Conservation (phyloP, 1,284 basidiomycete genomes). For the Trichosporon coremiiforme region DNA sequence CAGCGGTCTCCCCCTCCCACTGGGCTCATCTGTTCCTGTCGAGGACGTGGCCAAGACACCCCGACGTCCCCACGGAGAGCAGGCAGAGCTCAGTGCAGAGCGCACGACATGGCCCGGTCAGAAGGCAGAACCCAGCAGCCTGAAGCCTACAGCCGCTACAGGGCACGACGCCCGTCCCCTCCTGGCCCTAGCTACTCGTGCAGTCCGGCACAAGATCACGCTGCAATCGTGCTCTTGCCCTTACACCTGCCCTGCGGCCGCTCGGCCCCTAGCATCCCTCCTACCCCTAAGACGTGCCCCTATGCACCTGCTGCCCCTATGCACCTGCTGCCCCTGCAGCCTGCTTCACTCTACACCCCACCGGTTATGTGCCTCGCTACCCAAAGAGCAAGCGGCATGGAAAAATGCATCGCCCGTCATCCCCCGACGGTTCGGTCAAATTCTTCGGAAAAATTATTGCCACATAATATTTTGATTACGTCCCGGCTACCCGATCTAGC, state of each 20-base stretch:
- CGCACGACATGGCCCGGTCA: no score
- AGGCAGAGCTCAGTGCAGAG: no score
- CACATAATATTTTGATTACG: not conserved
- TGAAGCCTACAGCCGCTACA: no score
- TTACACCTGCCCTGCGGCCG: conserved; percentile 3
- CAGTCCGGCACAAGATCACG: not conserved
- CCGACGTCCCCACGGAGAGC: no score
- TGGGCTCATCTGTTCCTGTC: no score
- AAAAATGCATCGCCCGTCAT: conserved; percentile 14
- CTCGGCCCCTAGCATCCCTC: not conserved
- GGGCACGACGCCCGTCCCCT: no score
- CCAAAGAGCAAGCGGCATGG: not conserved
- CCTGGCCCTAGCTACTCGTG: not conserved
- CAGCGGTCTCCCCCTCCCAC: no score
- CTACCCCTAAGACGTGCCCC: not conserved
- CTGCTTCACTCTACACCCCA: not conserved
- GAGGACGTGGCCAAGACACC: no score
- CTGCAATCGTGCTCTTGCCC: not conserved
- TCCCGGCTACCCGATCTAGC: not conserved
- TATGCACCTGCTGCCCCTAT: not conserved
- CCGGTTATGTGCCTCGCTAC: conserved; percentile 10
- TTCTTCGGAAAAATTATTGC: conserved; percentile 17
- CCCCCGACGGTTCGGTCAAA: conserved; percentile 19
- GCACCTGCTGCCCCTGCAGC: not conserved
- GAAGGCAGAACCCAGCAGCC: no score